phyloP scores from a whole-genome alignment of 1,284 basidiomycete genomes.

The Puccinia horiana region DNA sequence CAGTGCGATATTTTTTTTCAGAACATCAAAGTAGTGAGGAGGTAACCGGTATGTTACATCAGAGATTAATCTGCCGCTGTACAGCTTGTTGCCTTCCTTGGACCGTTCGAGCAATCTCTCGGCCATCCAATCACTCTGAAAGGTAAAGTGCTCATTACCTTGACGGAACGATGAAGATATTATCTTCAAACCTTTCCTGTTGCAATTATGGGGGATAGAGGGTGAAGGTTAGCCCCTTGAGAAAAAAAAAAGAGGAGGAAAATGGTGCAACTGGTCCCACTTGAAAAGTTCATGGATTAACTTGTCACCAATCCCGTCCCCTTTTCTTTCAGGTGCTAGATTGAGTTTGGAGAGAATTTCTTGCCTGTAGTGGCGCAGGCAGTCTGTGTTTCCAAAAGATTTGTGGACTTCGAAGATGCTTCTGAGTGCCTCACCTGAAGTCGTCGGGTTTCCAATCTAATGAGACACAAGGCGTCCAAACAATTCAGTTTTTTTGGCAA shows the following conservation, averaged over 20 bases:
- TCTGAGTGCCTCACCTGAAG: neutral
- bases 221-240: neutral
- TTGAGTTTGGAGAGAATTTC: neutral
- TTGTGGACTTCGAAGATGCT: neutral
- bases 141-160: neutral
- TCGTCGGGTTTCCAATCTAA: neutral
- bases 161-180: neutral
- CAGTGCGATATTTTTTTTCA: neutral
- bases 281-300: neutral
- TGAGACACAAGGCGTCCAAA: too few species aligned
- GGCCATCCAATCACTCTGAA: neutral
- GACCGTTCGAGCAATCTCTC: neutral
- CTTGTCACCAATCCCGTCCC: neutral
- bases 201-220: neutral
- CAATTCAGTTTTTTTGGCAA: neutral
- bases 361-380: neutral
- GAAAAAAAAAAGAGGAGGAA: neutral
- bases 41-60: neutral
- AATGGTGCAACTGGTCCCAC: neutral
- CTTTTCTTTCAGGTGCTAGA: neutral
- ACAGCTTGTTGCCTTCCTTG: neutral
- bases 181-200: neutral
- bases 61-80: neutral
- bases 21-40: constrained; percentile 16
- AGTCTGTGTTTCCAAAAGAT: neutral